Percentiles rank a stretch among this genome's conserved stretches.
Conservation (phyloP, 2,329 filamentous ascomycete genomes). For the Phyllosticta capitalensis region DNA sequence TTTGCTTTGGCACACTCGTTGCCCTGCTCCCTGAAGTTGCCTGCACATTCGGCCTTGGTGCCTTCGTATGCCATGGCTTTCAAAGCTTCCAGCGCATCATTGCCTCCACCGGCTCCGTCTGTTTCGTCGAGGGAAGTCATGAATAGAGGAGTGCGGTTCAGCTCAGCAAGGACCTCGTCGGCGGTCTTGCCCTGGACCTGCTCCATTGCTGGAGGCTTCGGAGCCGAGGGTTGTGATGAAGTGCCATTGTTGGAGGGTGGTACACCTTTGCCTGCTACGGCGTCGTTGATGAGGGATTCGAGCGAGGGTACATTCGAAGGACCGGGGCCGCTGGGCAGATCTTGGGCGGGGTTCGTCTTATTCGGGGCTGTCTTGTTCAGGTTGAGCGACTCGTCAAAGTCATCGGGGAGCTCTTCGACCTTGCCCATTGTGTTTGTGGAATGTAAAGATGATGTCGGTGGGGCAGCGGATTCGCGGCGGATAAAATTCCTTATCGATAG, state of each 20-base stretch:
- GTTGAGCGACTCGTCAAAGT: slow-evolving; percentile 39
- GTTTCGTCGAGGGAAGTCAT: slow-evolving; percentile 78
- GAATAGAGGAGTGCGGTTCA: slow-evolving; percentile 74
- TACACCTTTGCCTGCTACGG: not conserved
- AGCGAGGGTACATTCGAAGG: slow-evolving; percentile 1
- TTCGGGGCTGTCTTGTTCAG: slow-evolving; percentile 22
- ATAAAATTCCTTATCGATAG: not conserved
- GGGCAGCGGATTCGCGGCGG: not conserved
- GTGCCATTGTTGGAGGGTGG: slow-evolving; percentile 11
- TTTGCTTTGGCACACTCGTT: slow-evolving; percentile 75
- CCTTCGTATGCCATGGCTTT: slow-evolving; percentile 90
- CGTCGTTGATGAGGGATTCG: slow-evolving; percentile 7
- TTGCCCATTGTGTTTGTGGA: slow-evolving; percentile 20
- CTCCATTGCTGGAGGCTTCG: slow-evolving; percentile 50
- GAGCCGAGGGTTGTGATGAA: slow-evolving; percentile 23
- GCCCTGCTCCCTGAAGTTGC: slow-evolving; percentile 81
- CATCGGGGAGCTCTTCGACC: slow-evolving; percentile 42
- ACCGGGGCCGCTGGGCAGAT: not conserved
- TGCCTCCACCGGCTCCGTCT: slow-evolving; percentile 57
- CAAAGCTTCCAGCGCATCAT: slow-evolving; percentile 74
- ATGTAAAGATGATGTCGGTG: not conserved
- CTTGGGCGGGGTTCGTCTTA: not conserved
- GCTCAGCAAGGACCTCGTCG: slow-evolving; percentile 52
- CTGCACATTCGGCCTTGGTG: slow-evolving; percentile 69
- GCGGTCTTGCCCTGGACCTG: slow-evolving; percentile 46